Base-by-base conservation (phyloP, 148 eudicot genomes). In the Cornus suecica region DNA sequence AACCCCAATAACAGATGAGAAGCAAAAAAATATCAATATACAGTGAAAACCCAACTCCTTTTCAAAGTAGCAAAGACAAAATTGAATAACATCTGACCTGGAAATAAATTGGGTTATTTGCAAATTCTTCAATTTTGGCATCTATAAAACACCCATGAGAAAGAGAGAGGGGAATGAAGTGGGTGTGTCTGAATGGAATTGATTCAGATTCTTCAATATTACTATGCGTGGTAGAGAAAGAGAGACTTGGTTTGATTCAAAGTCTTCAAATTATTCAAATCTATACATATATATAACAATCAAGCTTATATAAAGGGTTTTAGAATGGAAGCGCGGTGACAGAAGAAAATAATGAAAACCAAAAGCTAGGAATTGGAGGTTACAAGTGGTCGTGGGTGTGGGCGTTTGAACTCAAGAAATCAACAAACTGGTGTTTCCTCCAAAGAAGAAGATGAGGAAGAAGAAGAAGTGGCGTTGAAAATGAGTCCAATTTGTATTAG, bases 111-210 rank as follows among this genome's bases (percentile, higher is more conserved):
- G 42, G 69, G 74, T 41, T 28, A 75, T 3, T 67, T 78, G 31
- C 70, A 78, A 72, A 9, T 69, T 71, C 69, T 56, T 26, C 74
- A 71, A 28, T 62, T 69, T 30, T 77, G 68, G 70, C 67, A 64
- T 63, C 77, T 60, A 68, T 69, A 28, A 60, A 31, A 70, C 30
- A 73, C 14, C 29, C 68, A 79, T 41, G 61, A 82, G 58, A 66
- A 61, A 78, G 26, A 71, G 61, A 78, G 67, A 64, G 45, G 45
- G 74, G 71, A 68, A 74, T 58, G 25, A n/a, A 29, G 25, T 42
- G 70, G 51, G 72, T 11, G 54, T 16, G 23, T 41, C 20, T 42
- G 52, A 69, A 14, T 18, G 34, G 37, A 60, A 3, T 70, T 54
- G 11, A 51, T 48, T 70, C 61, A 30, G 27, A 71, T 52, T 71